Conservation (phyloP, 495 filamentous ascomycete genomes). For the Xylaria palmicola region DNA sequence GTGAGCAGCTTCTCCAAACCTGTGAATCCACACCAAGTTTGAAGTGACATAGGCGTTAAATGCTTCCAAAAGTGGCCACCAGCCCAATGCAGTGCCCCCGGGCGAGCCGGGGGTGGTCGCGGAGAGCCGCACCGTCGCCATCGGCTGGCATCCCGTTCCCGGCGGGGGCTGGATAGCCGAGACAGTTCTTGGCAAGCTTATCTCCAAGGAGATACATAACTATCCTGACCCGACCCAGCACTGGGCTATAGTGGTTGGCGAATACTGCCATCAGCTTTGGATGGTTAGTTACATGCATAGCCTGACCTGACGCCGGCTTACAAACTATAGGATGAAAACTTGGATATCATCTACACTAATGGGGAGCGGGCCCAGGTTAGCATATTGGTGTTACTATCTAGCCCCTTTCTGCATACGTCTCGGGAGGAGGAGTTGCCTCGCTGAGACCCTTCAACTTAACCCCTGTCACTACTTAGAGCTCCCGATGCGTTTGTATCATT, state of each 20-base stretch:
- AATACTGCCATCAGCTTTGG: conserved; percentile 46
- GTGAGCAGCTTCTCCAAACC: neutral
- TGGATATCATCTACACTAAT: conserved; percentile 49
- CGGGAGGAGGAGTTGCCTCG: no score
- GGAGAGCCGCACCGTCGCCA: conserved; percentile 34
- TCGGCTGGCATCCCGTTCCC: conserved; percentile 50
- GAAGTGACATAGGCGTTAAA: conserved; percentile 3
- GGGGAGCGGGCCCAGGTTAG: conserved; percentile 29
- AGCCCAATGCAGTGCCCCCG: conserved; percentile 42
- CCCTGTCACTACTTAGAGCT: no score
- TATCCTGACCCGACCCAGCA: conserved; percentile 52
- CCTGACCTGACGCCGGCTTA: neutral
- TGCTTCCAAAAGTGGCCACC: conserved; percentile 24
- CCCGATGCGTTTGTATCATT: no score
- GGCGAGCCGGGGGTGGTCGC: conserved; percentile 29
- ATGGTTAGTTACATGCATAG: conserved; percentile 25
- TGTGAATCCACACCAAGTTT: no score
- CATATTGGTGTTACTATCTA: no score
- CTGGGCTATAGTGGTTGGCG: conserved; percentile 49
- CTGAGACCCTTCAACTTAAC: no score
- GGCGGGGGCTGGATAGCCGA: conserved; percentile 48
- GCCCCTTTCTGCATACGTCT: no score
- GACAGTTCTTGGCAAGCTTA: conserved; percentile 41
- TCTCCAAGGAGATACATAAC: conserved; percentile 39
- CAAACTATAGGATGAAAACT: conserved; percentile 39